Base-by-base conservation (phyloP, 371 early-diverging fungal species). In the Dinochytrium kinnereticum region DNA sequence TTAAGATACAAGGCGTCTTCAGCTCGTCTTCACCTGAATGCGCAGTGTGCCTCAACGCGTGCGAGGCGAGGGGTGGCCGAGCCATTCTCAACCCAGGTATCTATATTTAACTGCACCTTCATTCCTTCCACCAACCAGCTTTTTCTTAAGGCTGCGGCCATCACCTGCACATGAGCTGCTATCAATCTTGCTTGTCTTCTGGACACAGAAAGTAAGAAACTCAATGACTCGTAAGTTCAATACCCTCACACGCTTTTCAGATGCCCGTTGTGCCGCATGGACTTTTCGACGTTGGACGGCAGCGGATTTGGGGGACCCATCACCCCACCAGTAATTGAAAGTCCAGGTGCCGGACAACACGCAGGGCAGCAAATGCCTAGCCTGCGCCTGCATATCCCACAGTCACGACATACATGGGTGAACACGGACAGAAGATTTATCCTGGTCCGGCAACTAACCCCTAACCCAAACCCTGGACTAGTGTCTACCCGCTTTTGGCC, bases 21-120 rank as follows among this genome's bases (percentile, higher is more conserved):
- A n/a, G n/a, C n/a, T n/a, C n/a, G n/a, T n/a, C n/a, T n/a, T n/a
- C n/a, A n/a, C n/a, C n/a, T n/a, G 24, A 21, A 10, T 73, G 73
- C 51, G 17, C 57, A 17, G 64, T 73, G 30, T 73, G 73, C 38
- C 59, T 68, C n/a, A 3, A 28, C 10, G 26, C 34, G 13, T 38
- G 66, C n/a, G 68, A 67, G 21, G 55, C 31, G n/a, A 49, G 73
- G 13, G 73, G 73, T 34, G 68, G 69, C 1, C 15, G 17, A 2
- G 68, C 73, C 0, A 17, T 68, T 44, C 51, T 73, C 61, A 73
- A 73, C 68, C 73, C 73, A 2, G 73, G 73, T 53, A 64, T 64
- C 57, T 64, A 65, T 28, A n/a, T 64, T 36, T 50, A 36, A 38
- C 50, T 72, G n/a, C 72, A 72, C 39, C 65, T 72, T 17, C 17